phyloP scores from a whole-genome alignment of 371 early-diverging fungal genomes.

The Apophysomyces variabilis region DNA sequence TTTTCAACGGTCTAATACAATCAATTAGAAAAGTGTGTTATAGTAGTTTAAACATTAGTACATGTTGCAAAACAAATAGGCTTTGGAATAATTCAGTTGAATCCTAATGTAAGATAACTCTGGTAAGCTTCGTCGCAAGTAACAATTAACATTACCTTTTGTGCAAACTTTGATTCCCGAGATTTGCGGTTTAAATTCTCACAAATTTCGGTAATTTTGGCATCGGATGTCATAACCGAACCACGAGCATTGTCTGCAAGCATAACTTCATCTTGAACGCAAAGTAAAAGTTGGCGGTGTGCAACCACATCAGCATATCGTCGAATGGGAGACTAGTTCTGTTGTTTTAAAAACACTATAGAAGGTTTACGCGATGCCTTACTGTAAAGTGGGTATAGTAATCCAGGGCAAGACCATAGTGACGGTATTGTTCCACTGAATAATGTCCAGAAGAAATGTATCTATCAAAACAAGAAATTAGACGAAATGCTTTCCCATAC shows the following conservation, averaged over 20 bases:
- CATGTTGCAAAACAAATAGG: conserved; percentile 68
- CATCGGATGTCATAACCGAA: conserved; percentile 45
- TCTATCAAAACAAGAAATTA: conserved; percentile 18
- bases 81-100: conserved; percentile 81
- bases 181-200: conserved; percentile 70
- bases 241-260: conserved; percentile 17
- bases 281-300: conserved; percentile 79
- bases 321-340: conserved; percentile 90
- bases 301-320: conserved; percentile 98
- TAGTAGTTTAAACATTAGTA: conserved; percentile 5
- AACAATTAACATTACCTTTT: conserved; percentile 44
- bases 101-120: conserved; percentile 40
- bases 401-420: conserved; percentile 89
- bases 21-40: too few relatives aligned
- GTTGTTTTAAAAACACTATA: too few relatives aligned
- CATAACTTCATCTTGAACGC: conserved; percentile 38
- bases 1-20: conserved; percentile 28
- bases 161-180: conserved; percentile 77
- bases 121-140: not conserved
- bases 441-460: conserved; percentile 64
- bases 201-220: conserved; percentile 56
- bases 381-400: conserved; percentile 95
- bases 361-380: conserved; percentile 14
- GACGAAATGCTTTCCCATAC: too few relatives aligned
- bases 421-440: conserved; percentile 58